These are phyloP conservation scores for Eucalyptus curtisii DNA, from an alignment of 345 rosid genomes.

Conservation along the genomic window DNA sequence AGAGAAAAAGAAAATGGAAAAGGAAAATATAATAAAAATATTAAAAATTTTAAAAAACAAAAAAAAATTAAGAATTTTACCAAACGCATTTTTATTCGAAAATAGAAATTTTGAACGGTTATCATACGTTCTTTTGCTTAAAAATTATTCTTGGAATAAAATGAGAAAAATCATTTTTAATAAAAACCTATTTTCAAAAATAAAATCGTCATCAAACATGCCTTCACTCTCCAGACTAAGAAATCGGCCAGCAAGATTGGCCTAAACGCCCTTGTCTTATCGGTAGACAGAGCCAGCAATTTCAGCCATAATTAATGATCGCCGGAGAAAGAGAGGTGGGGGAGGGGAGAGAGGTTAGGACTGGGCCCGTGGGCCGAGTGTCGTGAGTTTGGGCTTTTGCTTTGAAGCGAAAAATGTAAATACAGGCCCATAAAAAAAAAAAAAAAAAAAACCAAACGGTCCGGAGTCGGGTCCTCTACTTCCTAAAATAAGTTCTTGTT, in stretches of 20 bases:
- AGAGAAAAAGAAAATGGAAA: too few relatives aligned
- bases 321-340: neutral
- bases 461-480: neutral
- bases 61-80: too few relatives aligned
- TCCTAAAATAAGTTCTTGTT: neutral
- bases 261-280: neutral
- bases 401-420: neutral
- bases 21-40: too few relatives aligned
- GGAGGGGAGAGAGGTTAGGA: neutral
- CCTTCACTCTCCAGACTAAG: neutral
- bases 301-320: neutral
- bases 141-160: too few relatives aligned
- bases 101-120: too few relatives aligned
- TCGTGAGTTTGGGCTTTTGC: neutral
- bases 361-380: neutral
- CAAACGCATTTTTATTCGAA: fast-evolving
- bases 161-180: too few relatives aligned
- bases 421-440: neutral
- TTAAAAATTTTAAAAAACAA: too few relatives aligned
- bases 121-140: too few relatives aligned
- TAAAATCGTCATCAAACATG: too few relatives aligned
- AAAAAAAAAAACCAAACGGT: neutral
- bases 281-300: neutral
- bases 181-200: too few relatives aligned
- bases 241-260: neutral